Percentiles rank a stretch among this genome's conserved stretches.
Conservation (phyloP, 495 filamentous ascomycete species). For the Xylaria acuta region DNA sequence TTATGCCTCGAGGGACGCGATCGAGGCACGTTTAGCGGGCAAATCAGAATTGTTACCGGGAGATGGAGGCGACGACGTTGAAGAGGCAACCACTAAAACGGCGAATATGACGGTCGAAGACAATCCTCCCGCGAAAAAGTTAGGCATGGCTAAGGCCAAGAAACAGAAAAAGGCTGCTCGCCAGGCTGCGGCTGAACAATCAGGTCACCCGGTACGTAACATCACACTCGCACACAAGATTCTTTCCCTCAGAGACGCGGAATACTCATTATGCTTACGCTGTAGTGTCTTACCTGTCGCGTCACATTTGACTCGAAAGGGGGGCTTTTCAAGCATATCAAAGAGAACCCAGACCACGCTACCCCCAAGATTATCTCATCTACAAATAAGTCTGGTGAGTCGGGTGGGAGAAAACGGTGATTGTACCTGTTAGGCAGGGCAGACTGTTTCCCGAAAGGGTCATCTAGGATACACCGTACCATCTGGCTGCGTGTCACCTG, state of each 20-base stretch:
- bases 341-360: constrained; percentile 63
- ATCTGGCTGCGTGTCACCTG: background rate
- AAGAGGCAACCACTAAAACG: constrained; percentile 13
- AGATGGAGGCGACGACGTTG: constrained; percentile 14
- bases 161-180: constrained; percentile 80
- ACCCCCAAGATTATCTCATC: constrained; percentile 48
- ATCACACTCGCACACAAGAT: background rate
- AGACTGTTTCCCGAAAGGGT: background rate
- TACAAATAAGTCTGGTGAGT: constrained; percentile 31
- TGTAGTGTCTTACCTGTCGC: constrained; percentile 67
- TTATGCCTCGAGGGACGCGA: constrained; percentile 49
- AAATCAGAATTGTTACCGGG: background rate
- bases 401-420: constrained; percentile 48
- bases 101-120: constrained; percentile 28
- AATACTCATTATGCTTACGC: constrained; percentile 26
- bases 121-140: constrained; percentile 50
- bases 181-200: constrained; percentile 50
- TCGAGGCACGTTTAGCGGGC: constrained; percentile 46
- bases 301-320: constrained; percentile 69
- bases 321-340: constrained; percentile 76
- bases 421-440: constrained; percentile 1
- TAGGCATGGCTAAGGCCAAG: constrained; percentile 90
- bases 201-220: constrained; percentile 44
- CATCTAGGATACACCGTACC: background rate
- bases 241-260: background rate